Evolutionary conservation across 2,329 filamentous ascomycete species (phyloP), one percentile per base, ranked within the genome.

Genomic region (Verticillium dahliae): DNA sequence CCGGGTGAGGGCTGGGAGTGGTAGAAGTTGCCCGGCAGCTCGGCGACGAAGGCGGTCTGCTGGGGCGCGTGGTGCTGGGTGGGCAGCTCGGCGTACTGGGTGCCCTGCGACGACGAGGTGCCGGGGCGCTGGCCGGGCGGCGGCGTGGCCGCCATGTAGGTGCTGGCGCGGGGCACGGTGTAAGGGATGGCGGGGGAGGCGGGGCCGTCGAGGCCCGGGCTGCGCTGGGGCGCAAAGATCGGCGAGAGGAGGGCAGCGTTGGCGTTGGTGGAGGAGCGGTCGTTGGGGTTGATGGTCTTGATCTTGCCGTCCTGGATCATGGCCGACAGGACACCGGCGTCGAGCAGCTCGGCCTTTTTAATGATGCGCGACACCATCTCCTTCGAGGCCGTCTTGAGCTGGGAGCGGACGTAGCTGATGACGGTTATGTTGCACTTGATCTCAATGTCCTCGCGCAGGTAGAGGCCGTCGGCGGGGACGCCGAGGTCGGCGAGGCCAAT

Each of bases 341-440:
- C 88, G 45, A 90, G 77, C 27, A 90, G 76, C 72, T 89, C 86
- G 0, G 88, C 88, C 76, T 90, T 90, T 69, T 89, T 88, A 69
- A 90, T 85, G 70, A 91, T 83, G 57, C 88, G 81, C 60, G 83
- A 78, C 1, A 90, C 83, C 84, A 90, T 88, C 63, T 88, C 81
- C 65, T 86, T 87, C 67, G 85, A 86, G 7, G 88, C 85, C 9
- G 85, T 80, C 74, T 88, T 88, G 68, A 84, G 81, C 71, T 90
- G 85, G 62, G 83, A 80, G 77, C 88, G 89, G 66, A 90, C 87
- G 62, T 89, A 89, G 57, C 78, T 70, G 62, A 87, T 80, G 73
- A 89, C 80, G 62, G 86, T 81, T 60, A 90, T 76, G 69, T 89
- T 90, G 78, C 86, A 88, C 68, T 82, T 83, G 73, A 90, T 87